Conservation (phyloP, 2,329 filamentous ascomycete genomes). For the Ophiostoma angusticollis region DNA sequence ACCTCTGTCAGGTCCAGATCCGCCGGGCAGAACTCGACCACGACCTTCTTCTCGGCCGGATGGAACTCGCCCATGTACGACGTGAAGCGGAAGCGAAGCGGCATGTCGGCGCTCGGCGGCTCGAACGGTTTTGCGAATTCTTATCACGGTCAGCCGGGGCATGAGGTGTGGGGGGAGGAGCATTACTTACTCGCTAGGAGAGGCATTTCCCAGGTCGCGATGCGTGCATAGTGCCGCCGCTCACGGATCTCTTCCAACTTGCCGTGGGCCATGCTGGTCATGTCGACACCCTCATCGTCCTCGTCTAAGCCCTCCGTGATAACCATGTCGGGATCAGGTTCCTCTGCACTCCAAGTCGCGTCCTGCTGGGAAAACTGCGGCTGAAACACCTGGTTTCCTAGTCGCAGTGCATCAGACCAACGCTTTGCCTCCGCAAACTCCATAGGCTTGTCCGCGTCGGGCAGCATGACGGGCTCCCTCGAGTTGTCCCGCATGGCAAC, state of each 20-base stretch:
- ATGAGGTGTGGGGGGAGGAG: not conserved
- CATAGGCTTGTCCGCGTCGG: too few relatives aligned
- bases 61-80: conserved; percentile 91
- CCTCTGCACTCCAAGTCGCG: conserved; percentile 38
- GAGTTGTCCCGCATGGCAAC: too few relatives aligned
- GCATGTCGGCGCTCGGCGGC: conserved; percentile 51
- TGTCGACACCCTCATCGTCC: conserved; percentile 68
- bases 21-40: conserved; percentile 70
- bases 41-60: conserved; percentile 84
- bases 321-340: conserved; percentile 33
- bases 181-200: conserved; percentile 62
- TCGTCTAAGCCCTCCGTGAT: conserved; percentile 42
- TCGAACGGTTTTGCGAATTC: conserved; percentile 74
- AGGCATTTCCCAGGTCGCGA: conserved; percentile 94
- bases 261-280: conserved; percentile 68
- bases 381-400: too few relatives aligned
- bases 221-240: conserved; percentile 72
- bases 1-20: conserved; percentile 57
- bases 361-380: too few relatives aligned
- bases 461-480: too few relatives aligned
- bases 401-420: too few relatives aligned
- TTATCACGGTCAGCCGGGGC: conserved; percentile 25
- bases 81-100: conserved; percentile 91
- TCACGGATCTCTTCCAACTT: conserved; percentile 84
- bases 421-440: too few relatives aligned